Percentiles rank a stretch among this genome's conserved stretches.
Conservation (phyloP, 1,284 basidiomycete genomes). For the Cutaneotrichosporon sp. region DNA sequence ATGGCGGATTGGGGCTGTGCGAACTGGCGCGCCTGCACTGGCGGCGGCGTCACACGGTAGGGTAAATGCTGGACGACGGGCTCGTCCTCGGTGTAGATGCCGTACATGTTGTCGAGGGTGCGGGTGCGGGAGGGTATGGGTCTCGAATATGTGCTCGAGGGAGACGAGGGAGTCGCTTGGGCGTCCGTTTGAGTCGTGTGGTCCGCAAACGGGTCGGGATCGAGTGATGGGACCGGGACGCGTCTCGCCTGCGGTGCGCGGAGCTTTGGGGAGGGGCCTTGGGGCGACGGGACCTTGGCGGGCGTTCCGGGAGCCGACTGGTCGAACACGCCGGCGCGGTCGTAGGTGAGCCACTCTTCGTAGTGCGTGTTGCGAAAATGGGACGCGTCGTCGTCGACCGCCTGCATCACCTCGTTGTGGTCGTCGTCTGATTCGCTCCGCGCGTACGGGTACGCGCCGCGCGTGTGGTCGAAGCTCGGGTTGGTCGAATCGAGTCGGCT, state of each 20-base stretch:
- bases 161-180: neutral
- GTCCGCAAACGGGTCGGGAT: neutral
- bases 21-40: neutral
- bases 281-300: neutral
- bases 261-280: neutral
- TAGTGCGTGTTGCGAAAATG: constrained; percentile 12
- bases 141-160: no score
- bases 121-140: neutral
- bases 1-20: neutral
- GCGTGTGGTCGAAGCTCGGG: neutral
- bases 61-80: neutral
- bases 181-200: neutral
- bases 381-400: neutral
- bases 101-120: neutral
- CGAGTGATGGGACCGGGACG: neutral
- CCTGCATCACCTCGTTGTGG: neutral
- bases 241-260: neutral
- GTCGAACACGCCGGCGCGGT: neutral
- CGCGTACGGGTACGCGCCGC: neutral
- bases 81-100: neutral
- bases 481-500: neutral
- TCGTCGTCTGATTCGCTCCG: constrained; percentile 10
- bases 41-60: neutral
- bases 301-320: neutral
- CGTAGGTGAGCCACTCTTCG: constrained; percentile 21